Evolutionary conservation across 2,329 filamentous ascomycete species (phyloP), one percentile per base, ranked within the genome.

Genomic region (Thermoascus crustaceus): DNA sequence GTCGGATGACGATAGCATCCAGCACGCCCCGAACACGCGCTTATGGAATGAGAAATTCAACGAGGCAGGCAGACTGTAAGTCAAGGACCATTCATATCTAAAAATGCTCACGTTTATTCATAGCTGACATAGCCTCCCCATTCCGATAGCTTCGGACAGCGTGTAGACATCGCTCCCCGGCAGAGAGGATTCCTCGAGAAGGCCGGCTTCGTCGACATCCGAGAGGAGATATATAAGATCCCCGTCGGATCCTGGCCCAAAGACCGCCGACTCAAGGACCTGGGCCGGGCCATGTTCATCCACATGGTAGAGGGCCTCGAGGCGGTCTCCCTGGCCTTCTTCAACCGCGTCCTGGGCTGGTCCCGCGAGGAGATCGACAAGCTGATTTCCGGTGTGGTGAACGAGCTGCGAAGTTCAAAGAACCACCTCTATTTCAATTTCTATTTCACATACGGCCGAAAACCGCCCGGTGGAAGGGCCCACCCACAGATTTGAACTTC

Each of bases 151-250:
- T 50, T 50, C 25, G 53, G 52, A 11, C 54, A 53, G 30, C 32
- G 34, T 10, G 39, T 54, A 30, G 48, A 52, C 27, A 37, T 60
- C 10, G 54, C 53, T 23, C 36, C 51, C 7, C 42, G 54, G 9
- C 53, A 61, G n/a, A 54, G 57, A 37, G 48, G 54, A 17, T 62
- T 64, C 32, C 58, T 75, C 37, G 50, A 55, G 4, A 65, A 67
- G 2, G 70, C 65, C 0, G 74, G 74, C 0, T 76, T 76, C 38
- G 53, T 60, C 8, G 64, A 72, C 31, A 63, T 76, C 0, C 55
- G 55, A 0, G 65, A 73, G 27, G 37, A 45, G 9, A 37, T 33
- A 7, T 24, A 33, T 6, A 38, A 54, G 43, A 67, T 69, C 57
- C 71, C 71, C 0, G 55, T 58, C 3, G 68, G 66, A 41, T 44